Evolutionary conservation across 169 alveolate species (phyloP).

Genomic region (Plasmodium chabaudi): DNA sequence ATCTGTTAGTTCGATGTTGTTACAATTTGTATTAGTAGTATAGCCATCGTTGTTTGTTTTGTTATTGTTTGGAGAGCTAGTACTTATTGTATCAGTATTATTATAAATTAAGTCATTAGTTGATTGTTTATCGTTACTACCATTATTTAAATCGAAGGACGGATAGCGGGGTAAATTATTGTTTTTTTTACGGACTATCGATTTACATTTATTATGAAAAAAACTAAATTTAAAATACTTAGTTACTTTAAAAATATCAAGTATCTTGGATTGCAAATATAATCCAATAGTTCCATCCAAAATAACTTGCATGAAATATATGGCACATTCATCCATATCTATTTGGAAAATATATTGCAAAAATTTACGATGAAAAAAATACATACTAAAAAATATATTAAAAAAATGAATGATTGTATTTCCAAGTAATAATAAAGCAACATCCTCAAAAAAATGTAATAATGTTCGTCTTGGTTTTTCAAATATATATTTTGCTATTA

Average conservation of each 20-base stretch:
- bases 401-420: slow-evolving; percentile 80
- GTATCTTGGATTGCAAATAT: slow-evolving; percentile 78
- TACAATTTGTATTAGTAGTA: too few species aligned
- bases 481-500: slow-evolving; percentile 79
- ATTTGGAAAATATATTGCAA: slow-evolving; percentile 12
- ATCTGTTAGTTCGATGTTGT: too few species aligned
- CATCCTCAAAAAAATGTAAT: slow-evolving; percentile 80
- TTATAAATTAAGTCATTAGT: too few species aligned
- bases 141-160: not conserved
- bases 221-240: not conserved
- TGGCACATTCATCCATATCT: slow-evolving; percentile 83
- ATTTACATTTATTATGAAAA: slow-evolving; percentile 13
- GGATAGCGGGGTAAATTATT: slow-evolving; percentile 53
- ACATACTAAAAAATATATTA: slow-evolving; percentile 81
- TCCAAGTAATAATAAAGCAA: slow-evolving; percentile 82
- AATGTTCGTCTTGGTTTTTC: slow-evolving; percentile 82
- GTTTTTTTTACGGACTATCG: slow-evolving; percentile 19
- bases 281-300: slow-evolving; percentile 85
- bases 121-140: too few species aligned
- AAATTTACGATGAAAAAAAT: slow-evolving; percentile 66
- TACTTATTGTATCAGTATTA: too few species aligned
- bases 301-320: slow-evolving; percentile 82
- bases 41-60: too few species aligned
- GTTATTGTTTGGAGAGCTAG: too few species aligned
- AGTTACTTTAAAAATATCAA: slow-evolving; percentile 25